A percentile compares a stretch with the other conserved stretches of the same genome.
phyloP scores from a whole-genome alignment of 1,139 yeast genomes.

The Kodamaea fungicola region DNA sequence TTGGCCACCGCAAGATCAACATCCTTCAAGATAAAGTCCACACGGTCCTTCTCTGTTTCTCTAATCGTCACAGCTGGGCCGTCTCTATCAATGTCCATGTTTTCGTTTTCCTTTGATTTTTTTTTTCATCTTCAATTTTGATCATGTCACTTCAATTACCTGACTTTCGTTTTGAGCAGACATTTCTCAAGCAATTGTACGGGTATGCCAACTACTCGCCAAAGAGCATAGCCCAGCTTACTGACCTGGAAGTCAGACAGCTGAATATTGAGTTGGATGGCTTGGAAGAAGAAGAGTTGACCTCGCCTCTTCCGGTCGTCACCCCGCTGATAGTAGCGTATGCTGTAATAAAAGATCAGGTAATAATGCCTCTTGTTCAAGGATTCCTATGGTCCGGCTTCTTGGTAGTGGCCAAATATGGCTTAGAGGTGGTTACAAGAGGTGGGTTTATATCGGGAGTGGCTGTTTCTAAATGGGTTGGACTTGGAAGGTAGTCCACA shows the following conservation, averaged over 20 bases:
- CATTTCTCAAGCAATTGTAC: conserved; percentile 51
- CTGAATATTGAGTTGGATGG: conserved; percentile 22
- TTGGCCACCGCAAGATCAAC: conserved; percentile 92
- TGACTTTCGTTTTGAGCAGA: conserved; percentile 62
- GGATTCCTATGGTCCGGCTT: conserved; percentile 42
- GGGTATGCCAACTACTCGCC: conserved; percentile 23
- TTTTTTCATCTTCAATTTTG: conserved; percentile 1
- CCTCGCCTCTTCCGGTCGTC: conserved; percentile 31
- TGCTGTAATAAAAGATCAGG: conserved; percentile 60
- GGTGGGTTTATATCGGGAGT: conserved; percentile 34
- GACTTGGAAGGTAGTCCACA: conserved; percentile 11
- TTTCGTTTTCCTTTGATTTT: conserved; percentile 1
- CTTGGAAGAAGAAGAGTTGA: conserved; percentile 18
- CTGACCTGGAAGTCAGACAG: conserved; percentile 23
- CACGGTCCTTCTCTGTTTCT: conserved; percentile 79
- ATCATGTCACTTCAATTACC: conserved; percentile 40
- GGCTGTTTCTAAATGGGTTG: conserved; percentile 24
- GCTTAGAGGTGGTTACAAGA: conserved; percentile 21
- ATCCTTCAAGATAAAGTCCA: conserved; percentile 83
- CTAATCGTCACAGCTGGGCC: conserved; percentile 86
- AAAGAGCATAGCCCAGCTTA: conserved; percentile 9
- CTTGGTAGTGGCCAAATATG: conserved; percentile 30
- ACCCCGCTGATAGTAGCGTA: conserved; percentile 49
- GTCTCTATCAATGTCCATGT: conserved; percentile 39
- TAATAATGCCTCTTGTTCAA: conserved; percentile 62